Evolutionary conservation across 1,139 yeast species (phyloP).

Genomic region (Nakaseomyces nivariensis): DNA sequence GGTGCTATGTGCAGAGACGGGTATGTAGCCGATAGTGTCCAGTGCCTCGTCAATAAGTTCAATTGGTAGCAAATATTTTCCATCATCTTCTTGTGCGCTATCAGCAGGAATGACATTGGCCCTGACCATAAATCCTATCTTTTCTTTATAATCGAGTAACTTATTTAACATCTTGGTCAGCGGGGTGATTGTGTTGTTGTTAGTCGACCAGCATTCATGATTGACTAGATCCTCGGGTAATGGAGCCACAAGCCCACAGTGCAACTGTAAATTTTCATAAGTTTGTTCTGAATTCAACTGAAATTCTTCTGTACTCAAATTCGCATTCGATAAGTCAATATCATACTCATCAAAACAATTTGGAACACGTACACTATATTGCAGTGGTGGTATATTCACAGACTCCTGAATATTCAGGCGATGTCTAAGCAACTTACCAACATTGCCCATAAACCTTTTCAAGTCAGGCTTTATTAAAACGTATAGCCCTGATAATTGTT

Average conservation of each 20-base stretch:
- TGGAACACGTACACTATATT: slow-evolving; percentile 28
- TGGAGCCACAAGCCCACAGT: slow-evolving; percentile 16
- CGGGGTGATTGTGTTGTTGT: slow-evolving; percentile 28
- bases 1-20: slow-evolving; percentile 17
- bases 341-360: slow-evolving; percentile 26
- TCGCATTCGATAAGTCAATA: slow-evolving; percentile 18
- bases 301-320: slow-evolving; percentile 11
- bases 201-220: slow-evolving; percentile 23
- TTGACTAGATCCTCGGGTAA: slow-evolving; percentile 18
- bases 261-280: slow-evolving; percentile 7
- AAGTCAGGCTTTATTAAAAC: slow-evolving; percentile 14
- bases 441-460: slow-evolving; percentile 14
- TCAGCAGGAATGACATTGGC: slow-evolving; percentile 11
- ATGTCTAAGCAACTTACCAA: slow-evolving; percentile 3
- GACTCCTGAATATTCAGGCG: slow-evolving; percentile 12
- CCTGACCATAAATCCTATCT: slow-evolving; percentile 18
- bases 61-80: slow-evolving; percentile 6
- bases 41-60: slow-evolving; percentile 11
- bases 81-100: background rate
- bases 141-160: slow-evolving; percentile 24
- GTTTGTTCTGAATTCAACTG: too few species aligned
- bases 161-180: slow-evolving; percentile 27
- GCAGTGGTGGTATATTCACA: slow-evolving; percentile 22
- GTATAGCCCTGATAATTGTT: slow-evolving; percentile 22
- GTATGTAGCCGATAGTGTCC: slow-evolving; percentile 11